Evolutionary conservation across 139 green algal genomes (phyloP), one percentile per base, ranked within the genome.

Genomic region (Zygnema cylindricum): DNA sequence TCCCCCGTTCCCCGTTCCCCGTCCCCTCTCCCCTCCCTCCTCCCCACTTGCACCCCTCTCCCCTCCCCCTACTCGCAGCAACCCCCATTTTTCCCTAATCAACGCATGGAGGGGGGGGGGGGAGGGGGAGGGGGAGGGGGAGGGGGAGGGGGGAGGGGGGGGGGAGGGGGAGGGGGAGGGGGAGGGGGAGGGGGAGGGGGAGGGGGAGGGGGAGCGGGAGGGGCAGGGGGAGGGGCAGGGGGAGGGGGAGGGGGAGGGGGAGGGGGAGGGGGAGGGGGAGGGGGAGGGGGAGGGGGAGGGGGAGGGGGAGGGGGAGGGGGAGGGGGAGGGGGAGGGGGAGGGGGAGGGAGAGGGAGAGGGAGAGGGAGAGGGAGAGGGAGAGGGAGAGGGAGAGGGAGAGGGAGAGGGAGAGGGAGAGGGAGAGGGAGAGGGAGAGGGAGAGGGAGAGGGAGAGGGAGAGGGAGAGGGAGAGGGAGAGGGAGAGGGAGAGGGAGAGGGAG

Each of bases 391-490:
- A 32, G 3, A 79, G 71, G 71, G 71, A 32, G 3, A 79, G 71
- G 71, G 71, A 25, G 7, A 63, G 49, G 49, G 49, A 25, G 7
- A 63, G 49, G 77, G 77, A 81, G 78, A 85, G 77, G 77, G 77
- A 81, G 78, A 85, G 77, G 77, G 77, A 81, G 78, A 85, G 77
- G 77, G 77, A 81, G 78, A 76, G 77, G 77, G 77, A 81, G 78
- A 85, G 77, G 77, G 77, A 81, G 78, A 76, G 77, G 77, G 77
- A 81, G 78, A 85, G 77, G 77, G 77, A 81, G 78, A 85, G 77
- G 77, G 77, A 81, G 78, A 85, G 77, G 77, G 77, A 81, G 78
- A 85, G 77, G 77, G 77, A 81, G 78, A 76, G 77, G 77, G 0
- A 81, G 21, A 85, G 49, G 49, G 49, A 25, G 7, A 63, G 49